Evolutionary conservation across 805 yeast genomes (phyloP), one percentile per base, ranked within the genome.

Genomic region (Ogataea philodendri): DNA sequence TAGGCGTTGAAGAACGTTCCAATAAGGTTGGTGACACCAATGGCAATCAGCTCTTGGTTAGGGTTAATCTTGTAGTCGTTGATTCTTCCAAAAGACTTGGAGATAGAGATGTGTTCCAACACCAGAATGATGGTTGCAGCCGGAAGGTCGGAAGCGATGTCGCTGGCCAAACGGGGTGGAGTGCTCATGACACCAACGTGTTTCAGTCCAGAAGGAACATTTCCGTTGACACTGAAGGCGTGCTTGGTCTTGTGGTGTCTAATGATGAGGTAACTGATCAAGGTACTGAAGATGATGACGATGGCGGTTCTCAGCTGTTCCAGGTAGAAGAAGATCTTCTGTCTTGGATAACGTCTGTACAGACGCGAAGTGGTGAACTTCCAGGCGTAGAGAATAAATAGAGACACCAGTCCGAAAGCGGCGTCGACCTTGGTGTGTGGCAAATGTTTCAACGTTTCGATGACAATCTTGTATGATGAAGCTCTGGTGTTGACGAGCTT

Each of bases 1-100:
- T 89, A 89, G 6, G 97, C 96, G 54, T 77, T 73, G 74, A 89
- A 89, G 57, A 88, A 86, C 14, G 95, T 86, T 49, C 96, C 96
- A 49, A 89, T 70, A 59, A 89, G 70, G 63, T 89, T 89, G 35
- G 93, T 82, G 29, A 83, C 84, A 54, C 97, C 97, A 61, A 89
- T 89, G 26, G 97, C 96, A 54, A 89, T 74, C 37, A 89, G 73
- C 62, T 89, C 97, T 69, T 89, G 97, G 63, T 89, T 90, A 31
- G 97, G 96, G 41, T 81, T 75, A 51, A 89, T 81, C 52, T 85
- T 86, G 64, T 89, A 89, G 58, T 86, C 95, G 57, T 89, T 88
- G 48, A 88, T 67, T 63, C 97, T 76, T 37, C 96, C 97, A 55
- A 89, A 89, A 1, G 96, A 86, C 62, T 88, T 89, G 34, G 97